These are phyloP conservation scores for Lotmaria passim DNA, from an alignment of 208 protist genomes.

Conservation along the genomic window DNA sequence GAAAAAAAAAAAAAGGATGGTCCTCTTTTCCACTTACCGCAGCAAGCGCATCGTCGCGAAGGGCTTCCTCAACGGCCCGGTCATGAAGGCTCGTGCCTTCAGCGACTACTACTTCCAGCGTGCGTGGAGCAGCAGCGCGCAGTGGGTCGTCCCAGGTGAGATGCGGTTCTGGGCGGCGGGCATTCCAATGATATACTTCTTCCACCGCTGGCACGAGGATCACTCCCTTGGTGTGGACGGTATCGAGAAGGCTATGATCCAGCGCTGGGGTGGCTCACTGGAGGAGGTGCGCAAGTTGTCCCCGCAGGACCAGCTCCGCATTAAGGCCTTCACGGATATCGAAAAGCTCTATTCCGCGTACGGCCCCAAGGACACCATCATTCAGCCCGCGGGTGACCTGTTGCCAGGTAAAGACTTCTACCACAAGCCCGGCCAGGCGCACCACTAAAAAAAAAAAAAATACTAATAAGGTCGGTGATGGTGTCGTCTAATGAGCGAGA, in stretches of 20 bases:
- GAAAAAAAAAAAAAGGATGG: constrained; percentile 42
- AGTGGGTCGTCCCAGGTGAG: constrained; percentile 82
- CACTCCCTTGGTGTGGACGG: constrained; percentile 75
- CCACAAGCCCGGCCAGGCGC: constrained; percentile 35
- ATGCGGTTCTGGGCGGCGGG: constrained; percentile 70
- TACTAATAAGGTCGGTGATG: no score
- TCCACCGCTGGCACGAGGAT: constrained; percentile 88
- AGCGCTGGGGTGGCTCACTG: constrained; percentile 85
- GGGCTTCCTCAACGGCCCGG: constrained; percentile 68
- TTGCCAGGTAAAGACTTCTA: constrained; percentile 87
- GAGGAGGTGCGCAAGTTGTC: constrained; percentile 84
- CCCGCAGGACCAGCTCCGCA: constrained; percentile 86
- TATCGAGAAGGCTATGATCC: constrained; percentile 84
- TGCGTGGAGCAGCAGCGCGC: constrained; percentile 73
- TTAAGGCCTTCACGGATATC: constrained; percentile 73
- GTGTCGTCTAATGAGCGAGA: no score
- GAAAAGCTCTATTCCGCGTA: constrained; percentile 89
- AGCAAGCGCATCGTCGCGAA: constrained; percentile 69
- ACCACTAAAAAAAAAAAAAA: constrained; percentile 35
- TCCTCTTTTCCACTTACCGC: constrained; percentile 86
- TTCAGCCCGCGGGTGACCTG: constrained; percentile 73
- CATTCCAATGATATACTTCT: constrained; percentile 82
- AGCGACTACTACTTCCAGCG: constrained; percentile 87
- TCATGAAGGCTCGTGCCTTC: constrained; percentile 76
- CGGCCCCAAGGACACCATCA: constrained; percentile 81